Evolutionary conservation across 176 grass and related monocot species (phyloP).

Genomic region (Oryza rufipogon): DNA sequence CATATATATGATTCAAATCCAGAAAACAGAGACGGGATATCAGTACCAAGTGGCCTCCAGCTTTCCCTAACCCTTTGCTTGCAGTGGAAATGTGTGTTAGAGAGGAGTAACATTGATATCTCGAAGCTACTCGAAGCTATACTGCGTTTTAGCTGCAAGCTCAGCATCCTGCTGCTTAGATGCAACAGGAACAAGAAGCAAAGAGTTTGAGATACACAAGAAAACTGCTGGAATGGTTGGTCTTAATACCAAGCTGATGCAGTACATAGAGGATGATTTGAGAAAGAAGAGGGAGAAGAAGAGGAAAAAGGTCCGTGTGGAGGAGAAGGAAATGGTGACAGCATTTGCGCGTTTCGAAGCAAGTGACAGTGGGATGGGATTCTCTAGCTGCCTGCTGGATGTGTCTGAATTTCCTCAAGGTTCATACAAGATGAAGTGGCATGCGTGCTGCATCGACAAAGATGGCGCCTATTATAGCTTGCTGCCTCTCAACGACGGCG

Average conservation of each 20-base stretch:
- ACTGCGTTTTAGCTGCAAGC: slow-evolving; percentile 59
- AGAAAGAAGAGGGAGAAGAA: background rate
- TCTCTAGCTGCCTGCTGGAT: slow-evolving; percentile 67
- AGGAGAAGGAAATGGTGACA: slow-evolving; percentile 35
- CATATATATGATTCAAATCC: slow-evolving; percentile 57
- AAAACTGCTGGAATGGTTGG: slow-evolving; percentile 52
- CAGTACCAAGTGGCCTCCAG: slow-evolving; percentile 57
- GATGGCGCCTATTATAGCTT: slow-evolving; percentile 58
- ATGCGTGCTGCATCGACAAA: slow-evolving; percentile 55
- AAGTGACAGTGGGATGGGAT: slow-evolving; percentile 52
- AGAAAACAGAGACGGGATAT: slow-evolving; percentile 46
- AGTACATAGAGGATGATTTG: slow-evolving; percentile 45
- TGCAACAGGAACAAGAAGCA: slow-evolving; percentile 30
- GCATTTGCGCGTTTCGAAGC: slow-evolving; percentile 55
- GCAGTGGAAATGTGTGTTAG: slow-evolving; percentile 58
- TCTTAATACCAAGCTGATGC: slow-evolving; percentile 53
- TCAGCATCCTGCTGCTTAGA: slow-evolving; percentile 36
- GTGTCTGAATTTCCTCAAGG: slow-evolving; percentile 66
- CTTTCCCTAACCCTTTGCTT: slow-evolving; percentile 78
- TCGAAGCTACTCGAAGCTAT: slow-evolving; percentile 46
- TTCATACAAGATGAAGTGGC: slow-evolving; percentile 76
- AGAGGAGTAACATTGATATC: slow-evolving; percentile 22
- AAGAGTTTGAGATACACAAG: slow-evolving; percentile 40
- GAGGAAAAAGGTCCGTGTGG: background rate
- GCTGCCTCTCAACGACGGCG: slow-evolving; percentile 64